Conservation (phyloP, 1,139 yeast genomes). For the Komagataea norvegica region DNA sequence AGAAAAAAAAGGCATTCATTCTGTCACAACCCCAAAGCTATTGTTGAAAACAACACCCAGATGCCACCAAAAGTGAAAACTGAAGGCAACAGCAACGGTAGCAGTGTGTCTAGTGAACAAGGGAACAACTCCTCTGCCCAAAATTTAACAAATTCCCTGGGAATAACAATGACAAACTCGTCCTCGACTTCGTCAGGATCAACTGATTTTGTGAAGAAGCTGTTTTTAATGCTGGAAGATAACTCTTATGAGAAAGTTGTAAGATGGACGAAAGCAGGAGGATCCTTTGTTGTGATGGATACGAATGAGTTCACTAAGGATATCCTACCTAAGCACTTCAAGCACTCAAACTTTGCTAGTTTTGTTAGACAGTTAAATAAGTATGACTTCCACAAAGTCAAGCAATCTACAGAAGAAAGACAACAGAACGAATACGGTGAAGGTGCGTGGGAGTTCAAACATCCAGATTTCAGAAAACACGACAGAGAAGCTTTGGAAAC, state of each 20-base stretch:
- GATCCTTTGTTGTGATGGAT: conserved; percentile 82
- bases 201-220: conserved; percentile 71
- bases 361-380: conserved; percentile 93
- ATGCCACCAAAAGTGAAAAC: conserved; percentile 19
- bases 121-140: not conserved
- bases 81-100: conserved; percentile 9
- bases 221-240: conserved; percentile 81
- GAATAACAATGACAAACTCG: conserved; percentile 22
- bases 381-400: conserved; percentile 93
- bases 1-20: not conserved
- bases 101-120: not conserved
- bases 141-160: conserved; percentile 16
- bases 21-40: not conserved
- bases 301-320: conserved; percentile 84
- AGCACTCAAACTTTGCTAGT: conserved; percentile 89
- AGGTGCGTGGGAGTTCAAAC: conserved; percentile 92
- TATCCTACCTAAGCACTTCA: conserved; percentile 84
- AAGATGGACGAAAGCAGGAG: conserved; percentile 79
- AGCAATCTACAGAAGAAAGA: conserved; percentile 43
- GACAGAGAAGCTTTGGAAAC: conserved; percentile 70
- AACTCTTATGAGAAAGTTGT: conserved; percentile 69
- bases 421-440: conserved; percentile 61
- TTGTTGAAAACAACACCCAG: not conserved
- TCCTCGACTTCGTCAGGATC: conserved; percentile 38
- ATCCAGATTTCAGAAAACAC: conserved; percentile 76